Evolutionary conservation across 1,284 basidiomycete species (phyloP).

Genomic region (Earliella scabrosa): DNA sequence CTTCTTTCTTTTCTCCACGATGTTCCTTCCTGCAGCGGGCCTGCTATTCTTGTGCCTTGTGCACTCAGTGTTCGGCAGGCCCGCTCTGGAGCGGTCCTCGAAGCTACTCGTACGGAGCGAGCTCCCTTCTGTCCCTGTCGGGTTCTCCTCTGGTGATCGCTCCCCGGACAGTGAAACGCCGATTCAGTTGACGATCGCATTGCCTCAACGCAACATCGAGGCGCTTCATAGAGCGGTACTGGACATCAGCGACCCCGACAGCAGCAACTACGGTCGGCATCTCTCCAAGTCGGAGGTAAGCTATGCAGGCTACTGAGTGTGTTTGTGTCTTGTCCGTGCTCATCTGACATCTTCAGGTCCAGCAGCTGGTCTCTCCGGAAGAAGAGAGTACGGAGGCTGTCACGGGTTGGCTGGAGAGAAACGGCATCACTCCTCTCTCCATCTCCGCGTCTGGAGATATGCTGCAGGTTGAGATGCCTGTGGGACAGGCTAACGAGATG

Average conservation of each 20-base stretch:
- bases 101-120: too few relatives aligned
- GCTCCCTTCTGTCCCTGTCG: too few relatives aligned
- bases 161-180: too few relatives aligned
- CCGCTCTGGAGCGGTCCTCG: too few relatives aligned
- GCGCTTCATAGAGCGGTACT: slow-evolving; percentile 36
- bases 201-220: slow-evolving; percentile 32
- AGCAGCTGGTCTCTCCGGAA: not conserved
- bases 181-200: slow-evolving; percentile 32
- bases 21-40: too few relatives aligned
- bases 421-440: slow-evolving; percentile 35
- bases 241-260: slow-evolving; percentile 36
- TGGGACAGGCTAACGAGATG: slow-evolving; percentile 40
- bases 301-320: too few relatives aligned
- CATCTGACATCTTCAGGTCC: not conserved
- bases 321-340: too few relatives aligned
- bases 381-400: slow-evolving; percentile 38
- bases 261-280: slow-evolving; percentile 36
- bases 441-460: slow-evolving; percentile 33
- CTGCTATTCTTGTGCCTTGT: too few relatives aligned
- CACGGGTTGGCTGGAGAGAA: slow-evolving; percentile 38
- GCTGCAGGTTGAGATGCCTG: slow-evolving; percentile 18
- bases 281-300: slow-evolving; percentile 12
- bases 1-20: too few relatives aligned
- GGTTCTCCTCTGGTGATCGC: too few relatives aligned
- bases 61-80: too few relatives aligned